phyloP scores from a whole-genome alignment of 108 stramenopile genomes.

The Nitzschia sp. region DNA sequence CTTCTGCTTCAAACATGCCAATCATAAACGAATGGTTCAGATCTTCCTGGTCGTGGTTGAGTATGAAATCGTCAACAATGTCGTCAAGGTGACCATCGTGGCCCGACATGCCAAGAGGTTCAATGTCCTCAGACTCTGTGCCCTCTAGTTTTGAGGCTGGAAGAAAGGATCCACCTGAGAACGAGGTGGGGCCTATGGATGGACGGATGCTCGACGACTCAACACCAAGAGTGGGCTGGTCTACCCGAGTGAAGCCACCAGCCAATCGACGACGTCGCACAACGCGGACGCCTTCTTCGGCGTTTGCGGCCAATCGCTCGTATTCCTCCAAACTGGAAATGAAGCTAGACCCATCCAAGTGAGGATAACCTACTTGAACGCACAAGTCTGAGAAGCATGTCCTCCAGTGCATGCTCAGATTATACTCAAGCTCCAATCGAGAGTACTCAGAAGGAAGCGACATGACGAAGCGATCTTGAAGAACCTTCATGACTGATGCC shows the following conservation, averaged over 20 bases:
- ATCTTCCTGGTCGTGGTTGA: background rate
- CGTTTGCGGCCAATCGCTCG: constrained; percentile 35
- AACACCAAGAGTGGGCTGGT: background rate
- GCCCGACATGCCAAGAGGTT: background rate
- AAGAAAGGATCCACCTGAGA: background rate
- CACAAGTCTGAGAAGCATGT: constrained; percentile 64
- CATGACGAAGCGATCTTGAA: constrained; percentile 60
- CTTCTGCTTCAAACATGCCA: background rate
- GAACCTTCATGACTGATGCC: constrained; percentile 19
- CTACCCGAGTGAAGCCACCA: background rate
- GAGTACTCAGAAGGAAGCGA: constrained; percentile 47
- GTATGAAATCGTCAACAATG: too few species aligned
- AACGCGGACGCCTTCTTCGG: constrained; percentile 44
- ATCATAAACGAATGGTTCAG: background rate
- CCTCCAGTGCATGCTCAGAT: constrained; percentile 61
- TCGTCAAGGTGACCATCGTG: background rate
- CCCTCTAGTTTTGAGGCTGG: background rate
- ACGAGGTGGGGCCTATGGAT: background rate
- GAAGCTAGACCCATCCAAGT: constrained; percentile 55
- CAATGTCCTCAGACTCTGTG: background rate
- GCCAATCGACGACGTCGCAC: constrained; percentile 57
- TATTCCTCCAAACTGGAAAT: constrained; percentile 50
- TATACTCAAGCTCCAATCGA: constrained; percentile 53
- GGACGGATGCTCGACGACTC: too few species aligned
- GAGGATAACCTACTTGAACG: constrained; percentile 50